phyloP scores from a whole-genome alignment of 176 grass and related monocot genomes.

The Poa pratensis region DNA sequence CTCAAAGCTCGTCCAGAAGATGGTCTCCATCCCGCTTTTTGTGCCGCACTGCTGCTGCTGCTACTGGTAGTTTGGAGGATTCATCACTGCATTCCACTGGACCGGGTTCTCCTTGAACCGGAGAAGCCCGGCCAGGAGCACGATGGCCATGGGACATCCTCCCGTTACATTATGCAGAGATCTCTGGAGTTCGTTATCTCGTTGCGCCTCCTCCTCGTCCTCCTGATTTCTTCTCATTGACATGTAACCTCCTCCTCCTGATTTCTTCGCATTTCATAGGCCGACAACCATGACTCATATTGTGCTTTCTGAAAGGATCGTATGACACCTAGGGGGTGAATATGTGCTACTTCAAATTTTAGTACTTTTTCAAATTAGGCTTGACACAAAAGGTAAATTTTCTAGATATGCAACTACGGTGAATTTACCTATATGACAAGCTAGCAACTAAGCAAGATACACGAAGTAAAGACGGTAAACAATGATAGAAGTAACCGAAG shows the following conservation, averaged over 20 bases:
- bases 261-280: neutral
- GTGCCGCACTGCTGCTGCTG: neutral
- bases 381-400: too few species aligned
- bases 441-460: too few species aligned
- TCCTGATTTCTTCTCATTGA: neutral
- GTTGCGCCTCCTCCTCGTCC: neutral
- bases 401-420: too few species aligned
- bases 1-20: constrained; percentile 35
- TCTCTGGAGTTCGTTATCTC: neutral
- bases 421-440: too few species aligned
- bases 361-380: too few species aligned
- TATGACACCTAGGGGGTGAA: too few species aligned
- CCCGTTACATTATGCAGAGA: constrained; percentile 10
- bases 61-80: neutral
- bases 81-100: constrained; percentile 17
- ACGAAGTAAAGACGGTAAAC: too few species aligned
- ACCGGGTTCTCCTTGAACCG: constrained; percentile 28
- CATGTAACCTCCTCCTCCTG: neutral
- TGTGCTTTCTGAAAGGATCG: too few species aligned
- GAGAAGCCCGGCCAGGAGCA: constrained; percentile 30
- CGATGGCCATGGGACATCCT: constrained; percentile 35
- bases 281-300: neutral
- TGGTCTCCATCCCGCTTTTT: constrained; percentile 6
- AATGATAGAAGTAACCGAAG: too few species aligned
- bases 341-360: too few species aligned